Evolutionary conservation across 192 early-diverging fungal species (phyloP).

Genomic region (Lobosporangium transversale): DNA sequence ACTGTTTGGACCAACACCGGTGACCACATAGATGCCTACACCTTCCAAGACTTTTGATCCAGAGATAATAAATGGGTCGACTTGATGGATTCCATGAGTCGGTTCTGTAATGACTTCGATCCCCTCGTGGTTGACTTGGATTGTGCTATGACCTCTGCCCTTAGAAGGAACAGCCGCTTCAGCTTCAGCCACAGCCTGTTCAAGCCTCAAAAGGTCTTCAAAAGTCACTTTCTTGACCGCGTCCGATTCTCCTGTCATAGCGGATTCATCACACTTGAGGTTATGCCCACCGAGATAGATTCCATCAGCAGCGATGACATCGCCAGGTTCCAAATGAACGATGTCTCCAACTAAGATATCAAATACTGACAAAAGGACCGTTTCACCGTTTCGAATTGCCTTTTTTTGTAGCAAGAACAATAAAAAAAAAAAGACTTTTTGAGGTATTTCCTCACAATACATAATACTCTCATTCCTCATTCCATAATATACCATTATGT

Average conservation of each 20-base stretch:
- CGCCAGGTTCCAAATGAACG: conserved; percentile 87
- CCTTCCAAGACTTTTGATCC: conserved; percentile 94
- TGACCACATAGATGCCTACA: conserved; percentile 85
- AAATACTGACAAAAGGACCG: conserved; percentile 74
- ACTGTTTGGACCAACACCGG: conserved; percentile 87
- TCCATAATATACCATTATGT: too few species aligned
- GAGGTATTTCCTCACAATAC: too few species aligned
- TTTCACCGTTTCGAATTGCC: conserved; percentile 77
- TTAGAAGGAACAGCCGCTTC: conserved; percentile 4
- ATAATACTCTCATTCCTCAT: too few species aligned
- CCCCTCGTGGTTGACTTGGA: conserved; percentile 40
- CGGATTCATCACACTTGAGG: conserved; percentile 89
- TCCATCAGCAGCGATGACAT: conserved; percentile 93
- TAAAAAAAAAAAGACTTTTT: not conserved
- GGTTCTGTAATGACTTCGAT: conserved; percentile 35
- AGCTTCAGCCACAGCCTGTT: conserved; percentile 30
- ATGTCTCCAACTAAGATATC: conserved; percentile 94
- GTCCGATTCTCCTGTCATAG: conserved; percentile 95
- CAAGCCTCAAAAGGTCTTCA: conserved; percentile 52
- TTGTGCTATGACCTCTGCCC: conserved; percentile 18
- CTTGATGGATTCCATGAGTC: conserved; percentile 23
- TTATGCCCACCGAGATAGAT: conserved; percentile 85
- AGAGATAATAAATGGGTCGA: conserved; percentile 90
- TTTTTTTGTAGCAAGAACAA: not conserved
- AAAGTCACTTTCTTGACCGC: conserved; percentile 81